Evolutionary conservation across 140 eudicot genomes (phyloP).

Genomic region (Eryngium alpinum): DNA sequence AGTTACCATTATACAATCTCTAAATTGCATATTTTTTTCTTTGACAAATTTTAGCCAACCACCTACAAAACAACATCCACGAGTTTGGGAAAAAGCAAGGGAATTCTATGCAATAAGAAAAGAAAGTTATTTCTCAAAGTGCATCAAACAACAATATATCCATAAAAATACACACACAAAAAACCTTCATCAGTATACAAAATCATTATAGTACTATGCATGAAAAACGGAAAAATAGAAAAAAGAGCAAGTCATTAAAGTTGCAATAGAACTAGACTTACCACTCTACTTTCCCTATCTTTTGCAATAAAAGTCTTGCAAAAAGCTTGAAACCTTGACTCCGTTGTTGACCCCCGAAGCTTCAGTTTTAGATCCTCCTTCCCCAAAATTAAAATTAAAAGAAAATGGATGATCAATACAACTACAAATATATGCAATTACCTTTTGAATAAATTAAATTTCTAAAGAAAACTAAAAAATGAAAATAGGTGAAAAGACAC

Average conservation of each 20-base stretch:
- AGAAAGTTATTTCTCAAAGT: neutral
- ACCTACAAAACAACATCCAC: slow-evolving; percentile 1
- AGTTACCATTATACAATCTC: slow-evolving; percentile 16
- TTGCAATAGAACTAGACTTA: neutral
- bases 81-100: neutral
- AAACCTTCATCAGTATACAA: too few relatives aligned
- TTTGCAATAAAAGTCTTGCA: neutral
- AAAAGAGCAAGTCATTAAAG: too few relatives aligned
- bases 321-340: neutral
- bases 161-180: too few relatives aligned
- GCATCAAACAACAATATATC: neutral
- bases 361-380: neutral
- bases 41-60: slow-evolving; percentile 27
- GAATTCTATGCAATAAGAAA: slow-evolving; percentile 18
- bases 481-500: neutral
- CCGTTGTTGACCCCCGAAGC: neutral
- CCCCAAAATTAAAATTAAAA: neutral
- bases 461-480: neutral
- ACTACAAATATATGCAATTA: neutral
- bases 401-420: neutral
- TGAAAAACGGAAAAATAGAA: too few relatives aligned
- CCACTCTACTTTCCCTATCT: neutral
- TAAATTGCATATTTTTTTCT: slow-evolving; percentile 8
- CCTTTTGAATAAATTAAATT: too few relatives aligned
- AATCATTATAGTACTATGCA: too few relatives aligned